These are phyloP conservation scores for Sextonia rubra DNA, from an alignment of 164 flowering plant genomes.

Conservation along the genomic window DNA sequence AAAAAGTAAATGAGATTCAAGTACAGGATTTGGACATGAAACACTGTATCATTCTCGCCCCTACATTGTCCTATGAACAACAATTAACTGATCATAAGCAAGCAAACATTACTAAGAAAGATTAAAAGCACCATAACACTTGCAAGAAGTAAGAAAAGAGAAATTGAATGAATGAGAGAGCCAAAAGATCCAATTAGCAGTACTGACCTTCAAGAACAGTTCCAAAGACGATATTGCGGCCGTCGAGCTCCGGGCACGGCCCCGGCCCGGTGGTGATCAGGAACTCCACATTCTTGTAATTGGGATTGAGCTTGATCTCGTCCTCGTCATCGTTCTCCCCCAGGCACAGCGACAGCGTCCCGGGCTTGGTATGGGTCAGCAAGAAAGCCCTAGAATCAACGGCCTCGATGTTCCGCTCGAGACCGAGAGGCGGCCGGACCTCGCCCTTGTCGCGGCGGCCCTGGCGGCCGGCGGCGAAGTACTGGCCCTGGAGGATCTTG, in stretches of 20 bases:
- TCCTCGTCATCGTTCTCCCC: conserved; percentile 93
- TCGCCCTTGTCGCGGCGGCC: conserved; percentile 69
- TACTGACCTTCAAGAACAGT: conserved; percentile 80
- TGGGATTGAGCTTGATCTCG: conserved; percentile 58
- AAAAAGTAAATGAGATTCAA: too few relatives aligned
- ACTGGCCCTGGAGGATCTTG: conserved; percentile 83
- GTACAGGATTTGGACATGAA: too few relatives aligned
- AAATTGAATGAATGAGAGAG: too few relatives aligned
- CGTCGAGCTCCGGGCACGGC: conserved; percentile 80
- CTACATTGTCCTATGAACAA: background rate
- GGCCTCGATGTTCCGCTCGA: conserved; percentile 61
- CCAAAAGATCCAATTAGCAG: too few relatives aligned
- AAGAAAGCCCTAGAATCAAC: conserved; percentile 59
- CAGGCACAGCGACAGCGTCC: conserved; percentile 72
- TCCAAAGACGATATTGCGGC: conserved; percentile 81
- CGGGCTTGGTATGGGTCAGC: conserved; percentile 58
- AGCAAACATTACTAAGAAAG: background rate
- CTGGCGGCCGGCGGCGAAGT: conserved; percentile 74
- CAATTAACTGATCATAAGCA: background rate
- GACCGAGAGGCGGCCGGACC: conserved; percentile 43
- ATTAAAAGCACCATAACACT: too few relatives aligned
- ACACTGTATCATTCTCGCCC: too few relatives aligned
- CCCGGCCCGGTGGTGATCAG: conserved; percentile 96
- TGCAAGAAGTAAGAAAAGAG: too few relatives aligned
- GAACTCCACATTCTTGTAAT: conserved; percentile 90